Conservation (phyloP, 306 rosid genomes). For the Prunus kanzakura region DNA sequence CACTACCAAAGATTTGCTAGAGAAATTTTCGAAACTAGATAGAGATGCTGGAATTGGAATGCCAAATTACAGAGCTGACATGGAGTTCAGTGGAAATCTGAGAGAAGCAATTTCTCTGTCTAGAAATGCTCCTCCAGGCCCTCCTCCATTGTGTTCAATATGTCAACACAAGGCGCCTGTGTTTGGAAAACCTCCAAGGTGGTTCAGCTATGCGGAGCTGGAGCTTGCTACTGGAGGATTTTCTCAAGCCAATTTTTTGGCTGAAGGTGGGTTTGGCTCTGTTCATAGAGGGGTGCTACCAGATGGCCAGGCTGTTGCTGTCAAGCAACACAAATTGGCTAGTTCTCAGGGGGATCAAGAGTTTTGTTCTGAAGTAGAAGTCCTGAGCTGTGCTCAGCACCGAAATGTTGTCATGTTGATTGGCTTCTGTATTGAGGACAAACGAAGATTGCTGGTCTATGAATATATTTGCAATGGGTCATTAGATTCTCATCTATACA, state of each 20-base stretch:
- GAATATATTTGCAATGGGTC: slow-evolving; percentile 98
- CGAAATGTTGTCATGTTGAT: slow-evolving; percentile 97
- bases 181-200: slow-evolving; percentile 93
- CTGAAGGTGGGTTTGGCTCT: slow-evolving; percentile 97
- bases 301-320: slow-evolving; percentile 95
- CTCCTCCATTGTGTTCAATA: slow-evolving; percentile 95
- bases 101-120: slow-evolving; percentile 88
- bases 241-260: slow-evolving; percentile 93
- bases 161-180: slow-evolving; percentile 99
- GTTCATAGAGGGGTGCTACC: slow-evolving; percentile 97
- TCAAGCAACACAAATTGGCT: slow-evolving; percentile 96
- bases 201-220: slow-evolving; percentile 90
- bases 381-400: slow-evolving; percentile 97
- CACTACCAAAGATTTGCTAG: slow-evolving; percentile 52
- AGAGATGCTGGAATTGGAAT: slow-evolving; percentile 60
- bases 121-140: slow-evolving; percentile 79
- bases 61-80: slow-evolving; percentile 48
- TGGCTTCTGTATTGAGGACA: slow-evolving; percentile 97
- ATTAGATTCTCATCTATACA: slow-evolving; percentile 89
- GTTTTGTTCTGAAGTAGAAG: slow-evolving; percentile 98
- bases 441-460: slow-evolving; percentile 85
- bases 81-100: slow-evolving; percentile 70
- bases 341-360: slow-evolving; percentile 94
- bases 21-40: slow-evolving; percentile 60
- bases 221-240: slow-evolving; percentile 97